Evolutionary conservation across 2,329 filamentous ascomycete genomes (phyloP).

Genomic region (Hypomyces perniciosus): DNA sequence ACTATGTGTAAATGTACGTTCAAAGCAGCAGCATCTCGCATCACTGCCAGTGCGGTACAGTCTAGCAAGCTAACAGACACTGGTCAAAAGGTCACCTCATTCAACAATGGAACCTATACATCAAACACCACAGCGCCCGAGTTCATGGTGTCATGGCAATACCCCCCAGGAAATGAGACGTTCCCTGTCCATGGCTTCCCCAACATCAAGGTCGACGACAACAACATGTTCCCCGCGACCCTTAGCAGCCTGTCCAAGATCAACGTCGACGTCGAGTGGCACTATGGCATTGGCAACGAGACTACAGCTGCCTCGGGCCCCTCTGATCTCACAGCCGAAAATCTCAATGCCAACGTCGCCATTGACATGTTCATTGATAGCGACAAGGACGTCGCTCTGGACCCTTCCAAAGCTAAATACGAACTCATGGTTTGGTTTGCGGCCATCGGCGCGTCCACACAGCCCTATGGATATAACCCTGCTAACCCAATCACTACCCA

Average conservation of each 20-base stretch:
- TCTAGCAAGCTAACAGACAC: no score
- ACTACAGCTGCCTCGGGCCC: constrained; percentile 30
- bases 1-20: constrained; percentile 49
- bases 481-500: constrained; percentile 27
- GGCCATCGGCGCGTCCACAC: constrained; percentile 38
- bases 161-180: constrained; percentile 32
- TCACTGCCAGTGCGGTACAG: no score
- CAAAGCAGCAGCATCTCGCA: neutral
- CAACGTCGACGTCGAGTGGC: constrained; percentile 43
- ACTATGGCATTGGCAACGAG: constrained; percentile 41
- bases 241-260: constrained; percentile 35
- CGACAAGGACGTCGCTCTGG: constrained; percentile 32
- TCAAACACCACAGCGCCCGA: constrained; percentile 40
- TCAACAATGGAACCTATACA: constrained; percentile 45
- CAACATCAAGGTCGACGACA: constrained; percentile 42
- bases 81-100: constrained; percentile 37
- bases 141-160: constrained; percentile 50
- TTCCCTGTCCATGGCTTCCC: constrained; percentile 50
- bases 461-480: constrained; percentile 38
- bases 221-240: constrained; percentile 35
- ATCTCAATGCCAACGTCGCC: constrained; percentile 49
- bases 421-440: constrained; percentile 56
- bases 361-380: constrained; percentile 53
- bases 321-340: constrained; percentile 26
- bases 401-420: constrained; percentile 37